Base-by-base conservation (phyloP, 495 filamentous ascomycete genomes). In the Bacidia gigantensis region DNA sequence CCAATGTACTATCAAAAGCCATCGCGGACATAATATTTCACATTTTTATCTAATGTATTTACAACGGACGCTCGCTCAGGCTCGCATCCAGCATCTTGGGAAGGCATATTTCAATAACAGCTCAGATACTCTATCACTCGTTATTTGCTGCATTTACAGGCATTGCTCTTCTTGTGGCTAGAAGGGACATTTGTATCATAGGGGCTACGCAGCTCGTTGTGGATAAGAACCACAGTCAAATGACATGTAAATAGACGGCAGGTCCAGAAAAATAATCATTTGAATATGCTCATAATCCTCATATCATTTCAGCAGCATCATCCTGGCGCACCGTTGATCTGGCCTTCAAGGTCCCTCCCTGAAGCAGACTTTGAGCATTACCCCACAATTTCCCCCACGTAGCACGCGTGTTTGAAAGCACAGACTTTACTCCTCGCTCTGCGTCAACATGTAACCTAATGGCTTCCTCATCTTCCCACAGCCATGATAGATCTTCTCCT, bases 401-500 rank as follows among this genome's bases (percentile, higher is more conserved):
- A 5, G 7, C 7, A 7, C 29, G 29, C 14, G 29, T 35, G 5
- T 35, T 35, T 35, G 29, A 35, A 5, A 14, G 29, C 7, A 35
- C 29, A 7, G 5, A 35, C 29, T 14, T 7, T 7, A 44, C 12
- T 17, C 20, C 9, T 44, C 17, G 17, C 5, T 18, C 5, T 22
- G 9, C 7, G 17, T 44, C 9, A 44, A 18, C 14, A 44, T n/a
- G 17, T 17, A n/a, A 23, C 11, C 24, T 35, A 50, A 50, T 50
- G 47, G 39, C 53, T 35, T 21, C 49, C 17, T 9, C 45, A 25
- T 18, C 14, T 3, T 10, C 52, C 5, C 64, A 67, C 49, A 52
- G 54, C 50, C 66, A 69, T 29, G 66, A 61, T 50, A 57, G 54
- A 58, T 64, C 68, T 22, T 84, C 89, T 67, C 75, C 77, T 35